These are phyloP conservation scores for Meira nashicola DNA, from an alignment of 1,284 basidiomycete genomes.

Conservation along the genomic window DNA sequence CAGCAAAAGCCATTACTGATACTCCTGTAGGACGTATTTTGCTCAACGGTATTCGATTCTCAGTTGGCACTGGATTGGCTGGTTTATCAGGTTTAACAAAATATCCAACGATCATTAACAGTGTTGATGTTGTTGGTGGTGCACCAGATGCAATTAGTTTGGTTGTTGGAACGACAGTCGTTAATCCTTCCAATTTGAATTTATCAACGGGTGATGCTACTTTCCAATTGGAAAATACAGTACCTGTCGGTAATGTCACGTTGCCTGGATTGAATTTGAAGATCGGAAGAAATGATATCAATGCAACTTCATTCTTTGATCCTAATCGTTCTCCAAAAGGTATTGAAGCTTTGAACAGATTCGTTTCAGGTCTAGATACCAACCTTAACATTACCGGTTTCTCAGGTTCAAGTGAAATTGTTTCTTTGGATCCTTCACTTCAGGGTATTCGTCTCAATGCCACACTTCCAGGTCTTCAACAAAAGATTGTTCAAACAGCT, in stretches of 20 bases:
- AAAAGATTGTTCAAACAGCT: constrained; percentile 62
- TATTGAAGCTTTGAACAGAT: constrained; percentile 65
- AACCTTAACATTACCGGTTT: constrained; percentile 57
- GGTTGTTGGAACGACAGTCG: constrained; percentile 60
- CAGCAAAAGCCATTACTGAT: constrained; percentile 64
- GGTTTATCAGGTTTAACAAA: constrained; percentile 66
- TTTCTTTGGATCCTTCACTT: constrained; percentile 65
- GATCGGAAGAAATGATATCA: constrained; percentile 42
- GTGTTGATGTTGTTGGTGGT: constrained; percentile 69
- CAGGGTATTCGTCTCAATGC: constrained; percentile 62
- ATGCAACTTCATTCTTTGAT: constrained; percentile 53
- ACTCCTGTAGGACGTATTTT: constrained; percentile 66
- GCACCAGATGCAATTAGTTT: constrained; percentile 63
- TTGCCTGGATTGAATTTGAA: constrained; percentile 41
- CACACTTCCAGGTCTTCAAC: constrained; percentile 64
- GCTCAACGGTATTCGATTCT: constrained; percentile 68
- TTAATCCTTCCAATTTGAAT: constrained; percentile 69
- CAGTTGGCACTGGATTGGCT: constrained; percentile 64
- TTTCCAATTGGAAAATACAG: constrained; percentile 60
- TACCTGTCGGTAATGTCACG: constrained; percentile 29
- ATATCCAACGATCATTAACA: constrained; percentile 60
- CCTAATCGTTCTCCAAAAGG: constrained; percentile 65
- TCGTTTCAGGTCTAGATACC: constrained; percentile 59
- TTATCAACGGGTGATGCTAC: constrained; percentile 54
- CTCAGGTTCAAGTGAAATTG: constrained; percentile 62